A percentile compares a stretch with the other conserved stretches of the same genome.
Conservation (phyloP, 1,284 basidiomycete genomes). For the Coniferiporia weirii region DNA sequence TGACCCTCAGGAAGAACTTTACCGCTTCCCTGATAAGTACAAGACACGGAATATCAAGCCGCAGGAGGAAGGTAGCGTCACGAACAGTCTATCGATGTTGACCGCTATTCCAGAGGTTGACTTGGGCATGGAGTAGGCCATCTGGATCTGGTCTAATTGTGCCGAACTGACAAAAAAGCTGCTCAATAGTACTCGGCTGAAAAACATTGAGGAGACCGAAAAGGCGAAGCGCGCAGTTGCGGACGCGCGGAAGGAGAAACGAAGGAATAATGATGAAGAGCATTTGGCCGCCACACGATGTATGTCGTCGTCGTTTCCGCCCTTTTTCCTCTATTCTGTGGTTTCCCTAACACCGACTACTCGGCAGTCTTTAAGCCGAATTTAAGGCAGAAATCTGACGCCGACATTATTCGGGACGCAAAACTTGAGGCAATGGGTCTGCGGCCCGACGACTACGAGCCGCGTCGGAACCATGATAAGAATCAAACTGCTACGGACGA, state of each 20-base stretch:
- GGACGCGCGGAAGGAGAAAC: conserved; percentile 59
- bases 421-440: conserved; percentile 79
- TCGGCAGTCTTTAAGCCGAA: conserved; percentile 76
- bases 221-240: conserved; percentile 85
- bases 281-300: conserved; percentile 81
- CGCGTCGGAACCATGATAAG: conserved; percentile 47
- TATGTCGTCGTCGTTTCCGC: conserved; percentile 46
- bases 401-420: conserved; percentile 80
- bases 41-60: conserved; percentile 47
- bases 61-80: conserved; percentile 86
- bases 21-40: conserved; percentile 69
- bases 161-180: not conserved
- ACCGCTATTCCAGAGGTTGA: conserved; percentile 97
- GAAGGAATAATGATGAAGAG: conserved; percentile 60
- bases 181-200: conserved; percentile 68
- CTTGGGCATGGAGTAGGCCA: conserved; percentile 90
- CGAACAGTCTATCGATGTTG: conserved; percentile 89
- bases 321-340: not conserved
- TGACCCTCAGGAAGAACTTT: conserved; percentile 81
- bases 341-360: not conserved
- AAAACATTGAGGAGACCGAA: conserved; percentile 96
- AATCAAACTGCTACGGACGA: conserved; percentile 89
- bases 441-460: conserved; percentile 47
- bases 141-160: not conserved
- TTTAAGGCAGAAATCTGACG: conserved; percentile 74